Evolutionary conservation across 1,284 basidiomycete species (phyloP).

Genomic region (Ceratobasidium sp.): DNA sequence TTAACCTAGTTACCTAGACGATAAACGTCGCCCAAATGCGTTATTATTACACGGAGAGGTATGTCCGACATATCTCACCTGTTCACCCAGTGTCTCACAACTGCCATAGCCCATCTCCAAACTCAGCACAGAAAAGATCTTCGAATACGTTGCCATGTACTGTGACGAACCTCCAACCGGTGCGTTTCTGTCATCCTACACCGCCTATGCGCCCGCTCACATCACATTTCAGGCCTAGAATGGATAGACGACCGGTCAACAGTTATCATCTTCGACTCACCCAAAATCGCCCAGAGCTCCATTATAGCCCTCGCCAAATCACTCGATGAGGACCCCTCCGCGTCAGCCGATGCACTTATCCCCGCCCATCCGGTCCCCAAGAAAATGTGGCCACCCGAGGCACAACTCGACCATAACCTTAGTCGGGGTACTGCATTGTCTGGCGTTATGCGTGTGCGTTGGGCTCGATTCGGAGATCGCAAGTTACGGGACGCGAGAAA

Average conservation of each 20-base stretch:
- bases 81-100: background rate
- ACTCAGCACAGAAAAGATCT: slow-evolving; percentile 37
- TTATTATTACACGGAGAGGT: slow-evolving; percentile 43
- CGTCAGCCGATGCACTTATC: slow-evolving; percentile 10
- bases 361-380: slow-evolving; percentile 37
- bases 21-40: slow-evolving; percentile 34
- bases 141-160: slow-evolving; percentile 42
- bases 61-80: background rate
- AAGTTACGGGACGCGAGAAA: slow-evolving; percentile 37
- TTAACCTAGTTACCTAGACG: slow-evolving; percentile 20
- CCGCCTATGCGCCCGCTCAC: background rate
- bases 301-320: slow-evolving; percentile 13
- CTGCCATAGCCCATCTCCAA: slow-evolving; percentile 39
- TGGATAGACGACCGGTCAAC: slow-evolving; percentile 42
- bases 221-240: slow-evolving; percentile 29
- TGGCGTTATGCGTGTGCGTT: slow-evolving; percentile 35
- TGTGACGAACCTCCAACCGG: slow-evolving; percentile 31
- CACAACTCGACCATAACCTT: slow-evolving; percentile 40
- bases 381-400: slow-evolving; percentile 44
- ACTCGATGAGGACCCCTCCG: background rate
- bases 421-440: slow-evolving; percentile 42
- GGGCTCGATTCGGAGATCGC: slow-evolving; percentile 36
- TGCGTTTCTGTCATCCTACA: slow-evolving; percentile 14
- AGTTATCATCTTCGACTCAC: slow-evolving; percentile 39
- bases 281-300: background rate